Base-by-base conservation (phyloP, 805 yeast species). In the Yarrowia sp. region DNA sequence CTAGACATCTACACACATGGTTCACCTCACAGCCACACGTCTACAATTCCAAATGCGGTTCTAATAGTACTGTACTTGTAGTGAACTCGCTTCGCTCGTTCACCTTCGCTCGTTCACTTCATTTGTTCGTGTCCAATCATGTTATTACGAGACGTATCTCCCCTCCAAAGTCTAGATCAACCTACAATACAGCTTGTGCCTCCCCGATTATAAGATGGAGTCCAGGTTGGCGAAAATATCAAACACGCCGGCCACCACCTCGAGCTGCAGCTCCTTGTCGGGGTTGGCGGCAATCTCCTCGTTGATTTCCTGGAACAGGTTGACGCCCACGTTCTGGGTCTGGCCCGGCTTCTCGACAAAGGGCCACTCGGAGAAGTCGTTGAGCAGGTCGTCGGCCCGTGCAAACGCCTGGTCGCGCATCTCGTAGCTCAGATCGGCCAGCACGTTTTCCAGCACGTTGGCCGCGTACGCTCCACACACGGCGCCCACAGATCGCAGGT, bases 391-490 rank as follows among this genome's bases (percentile, higher is more conserved):
- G 75, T 95, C 98, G n/a, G 97, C 97, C 75, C 97, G 85, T 4
- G 90, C 86, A 77, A 93, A 90, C 0, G 98, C 98, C 73, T 88
- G 87, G 77, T 95, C 99, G 73, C 98, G 86, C 71, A 87, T 90
- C 72, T 92, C 97, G 76, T 91, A 92, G 72, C 87, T 88, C 70
- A 93, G 82, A 36, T 88, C 82, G 14, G 74, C 68, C 69, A 93
- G 82, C 3, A 92, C 94, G 75, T 94, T 95, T 74, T 95, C 99
- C 72, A 95, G 84, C 13, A 95, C 99, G 76, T 92, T 95, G 50
- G 98, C 99, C 36, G 98, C 98, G 76, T 91, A 92, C 19, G 97
- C 86, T 17, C 96, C 96, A 73, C 93, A 88, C 19, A 92, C 91
- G 71, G 95, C 84, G 30, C 95, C 84, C 50, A 95, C 82, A 4